Evolutionary conservation across 805 yeast species (phyloP), one percentile per base, ranked within the genome.

Genomic region (Candida taoyuanica): DNA sequence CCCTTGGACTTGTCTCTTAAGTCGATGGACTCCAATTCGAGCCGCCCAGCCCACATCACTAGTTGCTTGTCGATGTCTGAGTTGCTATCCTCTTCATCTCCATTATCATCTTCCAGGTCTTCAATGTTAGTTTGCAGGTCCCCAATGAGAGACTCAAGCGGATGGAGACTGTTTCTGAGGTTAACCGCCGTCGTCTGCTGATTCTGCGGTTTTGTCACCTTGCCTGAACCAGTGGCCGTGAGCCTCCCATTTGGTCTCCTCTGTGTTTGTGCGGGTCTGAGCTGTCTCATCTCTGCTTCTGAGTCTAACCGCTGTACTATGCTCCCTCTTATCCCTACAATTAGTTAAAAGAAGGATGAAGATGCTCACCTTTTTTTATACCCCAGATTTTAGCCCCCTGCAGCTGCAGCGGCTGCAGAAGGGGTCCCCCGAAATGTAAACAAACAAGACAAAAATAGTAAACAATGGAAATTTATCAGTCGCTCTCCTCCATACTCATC

Each of bases 11-110:
- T 55, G 11, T 63, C 62, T 29, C 73, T 53, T 18, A 70, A 47
- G 21, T 69, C 75, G 2, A 68, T 55, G 12, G 70, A 60, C 42
- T 74, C 79, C 36, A 73, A 42, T 44, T 74, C 80, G 15, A 74
- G 49, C 25, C 67, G 63, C 5, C 72, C 65, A 0, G 78, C 78
- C 79, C 78, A 74, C 46, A 57, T 56, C 9, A 65, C 54, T 23
- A 55, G 64, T 56, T 58, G 70, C 46, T 53, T 58, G 33, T 57
- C 63, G 26, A 60, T 51, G 31, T 52, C 59, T 16, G 51, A 57
- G 11, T 48, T 49, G 11, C 32, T 33, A 8, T n/a, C 4, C 6
- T 35, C 31, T 6, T 15, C 24, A 15, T 9, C 13, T 14, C 25
- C 30, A 9, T 28, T 7, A 12, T 21, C 24, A 21, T 21, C 24